Conservation (phyloP, 2,329 filamentous ascomycete species). For the Thielaviopsis euricoi region DNA sequence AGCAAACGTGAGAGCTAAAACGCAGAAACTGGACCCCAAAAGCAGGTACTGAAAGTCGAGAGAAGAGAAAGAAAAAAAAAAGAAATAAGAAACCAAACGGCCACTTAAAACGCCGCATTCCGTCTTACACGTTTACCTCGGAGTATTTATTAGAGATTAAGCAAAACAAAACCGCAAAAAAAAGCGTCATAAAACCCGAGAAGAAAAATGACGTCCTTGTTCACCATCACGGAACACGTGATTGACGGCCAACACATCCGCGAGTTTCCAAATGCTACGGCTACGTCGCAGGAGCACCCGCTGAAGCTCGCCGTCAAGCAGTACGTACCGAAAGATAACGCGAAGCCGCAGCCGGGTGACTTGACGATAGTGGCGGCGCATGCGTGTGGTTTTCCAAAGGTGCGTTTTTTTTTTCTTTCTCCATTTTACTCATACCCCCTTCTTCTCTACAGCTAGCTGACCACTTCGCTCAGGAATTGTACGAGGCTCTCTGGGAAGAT, state of each 20-base stretch:
- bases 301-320: slow-evolving; percentile 69
- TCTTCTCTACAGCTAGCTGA: not conserved
- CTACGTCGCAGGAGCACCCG: slow-evolving; percentile 55
- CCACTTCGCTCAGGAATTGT: slow-evolving; percentile 56
- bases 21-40: no score
- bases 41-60: no score
- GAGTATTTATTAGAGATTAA: no score
- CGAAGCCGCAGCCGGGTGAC: slow-evolving; percentile 51
- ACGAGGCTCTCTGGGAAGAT: slow-evolving; percentile 84
- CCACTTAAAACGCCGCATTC: no score
- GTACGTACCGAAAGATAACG: slow-evolving; percentile 63
- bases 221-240: slow-evolving; percentile 31
- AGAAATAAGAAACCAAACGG: no score
- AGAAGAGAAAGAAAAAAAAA: no score
- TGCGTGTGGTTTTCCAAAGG: slow-evolving; percentile 87
- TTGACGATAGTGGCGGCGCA: slow-evolving; percentile 76
- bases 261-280: slow-evolving; percentile 61
- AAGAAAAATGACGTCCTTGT: not conserved
- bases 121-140: no score
- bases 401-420: slow-evolving; percentile 17
- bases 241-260: slow-evolving; percentile 63
- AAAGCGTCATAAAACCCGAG: not conserved
- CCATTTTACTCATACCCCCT: not conserved
- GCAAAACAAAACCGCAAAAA: not conserved
- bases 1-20: no score